Evolutionary conservation across 2,329 filamentous ascomycete genomes (phyloP).

Genomic region (Aspergillus unguis): DNA sequence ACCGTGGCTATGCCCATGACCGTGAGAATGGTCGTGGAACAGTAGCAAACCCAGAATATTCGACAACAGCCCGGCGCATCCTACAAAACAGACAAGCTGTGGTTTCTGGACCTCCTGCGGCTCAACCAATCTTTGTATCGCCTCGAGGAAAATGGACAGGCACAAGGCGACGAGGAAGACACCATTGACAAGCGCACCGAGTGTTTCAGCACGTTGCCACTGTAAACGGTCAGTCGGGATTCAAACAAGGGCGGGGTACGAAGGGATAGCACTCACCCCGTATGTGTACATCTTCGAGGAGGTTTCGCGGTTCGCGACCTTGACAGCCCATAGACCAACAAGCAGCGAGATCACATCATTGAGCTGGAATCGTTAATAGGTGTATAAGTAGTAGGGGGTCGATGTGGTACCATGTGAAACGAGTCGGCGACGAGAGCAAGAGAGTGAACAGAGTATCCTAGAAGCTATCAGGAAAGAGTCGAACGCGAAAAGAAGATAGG

Average conservation of each 20-base stretch:
- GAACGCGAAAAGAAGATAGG: background rate
- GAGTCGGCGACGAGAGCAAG: slow-evolving; percentile 93
- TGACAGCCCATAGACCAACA: slow-evolving; percentile 93
- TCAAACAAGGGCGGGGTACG: slow-evolving; percentile 1
- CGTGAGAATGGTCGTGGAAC: slow-evolving; percentile 89
- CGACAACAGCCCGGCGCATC: slow-evolving; percentile 77
- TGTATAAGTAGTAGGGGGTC: slow-evolving; percentile 1
- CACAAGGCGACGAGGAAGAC: slow-evolving; percentile 96
- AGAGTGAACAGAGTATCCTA: slow-evolving; percentile 79
- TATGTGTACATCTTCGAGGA: slow-evolving; percentile 90
- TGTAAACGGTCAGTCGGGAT: slow-evolving; percentile 35
- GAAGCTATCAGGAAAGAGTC: slow-evolving; percentile 14
- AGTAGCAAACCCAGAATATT: slow-evolving; percentile 87
- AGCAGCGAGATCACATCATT: slow-evolving; percentile 95
- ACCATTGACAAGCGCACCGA: slow-evolving; percentile 94
- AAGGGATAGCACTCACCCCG: slow-evolving; percentile 59
- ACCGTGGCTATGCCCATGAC: slow-evolving; percentile 61
- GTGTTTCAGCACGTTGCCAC: slow-evolving; percentile 96
- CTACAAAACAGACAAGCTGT: slow-evolving; percentile 82
- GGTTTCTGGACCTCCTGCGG: slow-evolving; percentile 84
- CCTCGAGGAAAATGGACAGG: slow-evolving; percentile 93
- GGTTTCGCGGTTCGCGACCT: slow-evolving; percentile 75
- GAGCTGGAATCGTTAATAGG: slow-evolving; percentile 53
- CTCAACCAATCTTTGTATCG: slow-evolving; percentile 85
- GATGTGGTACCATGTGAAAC: slow-evolving; percentile 81